phyloP scores from a whole-genome alignment of 2,329 filamentous ascomycete genomes.

The Exophiala spinifera region DNA sequence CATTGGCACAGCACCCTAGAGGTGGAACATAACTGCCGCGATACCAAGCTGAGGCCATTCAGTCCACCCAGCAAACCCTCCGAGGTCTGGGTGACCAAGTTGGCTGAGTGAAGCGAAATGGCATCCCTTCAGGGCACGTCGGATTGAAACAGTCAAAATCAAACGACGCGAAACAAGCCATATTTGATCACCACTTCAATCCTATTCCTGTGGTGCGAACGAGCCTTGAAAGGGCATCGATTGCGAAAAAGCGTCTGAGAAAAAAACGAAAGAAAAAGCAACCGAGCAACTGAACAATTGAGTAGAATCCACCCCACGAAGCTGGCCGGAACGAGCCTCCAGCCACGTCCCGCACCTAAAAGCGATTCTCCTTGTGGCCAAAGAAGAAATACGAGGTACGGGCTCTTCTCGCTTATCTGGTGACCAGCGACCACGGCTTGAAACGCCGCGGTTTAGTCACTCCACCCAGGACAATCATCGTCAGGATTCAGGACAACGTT shows the following conservation, averaged over 20 bases:
- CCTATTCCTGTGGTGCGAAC: background rate
- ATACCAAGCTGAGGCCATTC: slow-evolving; percentile 6
- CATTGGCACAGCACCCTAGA: slow-evolving; percentile 14
- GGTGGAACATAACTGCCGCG: slow-evolving; percentile 11
- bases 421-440: background rate
- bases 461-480: background rate
- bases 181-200: slow-evolving; percentile 7
- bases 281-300: background rate
- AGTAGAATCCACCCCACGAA: background rate
- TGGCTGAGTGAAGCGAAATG: slow-evolving; percentile 3
- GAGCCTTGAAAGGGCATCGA: too few species aligned
- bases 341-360: slow-evolving; percentile 17
- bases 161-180: background rate
- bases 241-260: background rate
- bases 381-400: background rate
- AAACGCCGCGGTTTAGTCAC: background rate
- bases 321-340: slow-evolving; percentile 19
- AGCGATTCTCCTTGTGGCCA: background rate
- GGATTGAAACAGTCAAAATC: background rate
- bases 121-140: background rate
- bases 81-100: slow-evolving; percentile 10
- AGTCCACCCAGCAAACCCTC: background rate
- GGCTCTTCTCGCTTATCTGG: background rate
- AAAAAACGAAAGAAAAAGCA: slow-evolving; percentile 3
- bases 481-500: background rate